Conservation (phyloP, 208 protist species). For the Crithidia thermophila region DNA sequence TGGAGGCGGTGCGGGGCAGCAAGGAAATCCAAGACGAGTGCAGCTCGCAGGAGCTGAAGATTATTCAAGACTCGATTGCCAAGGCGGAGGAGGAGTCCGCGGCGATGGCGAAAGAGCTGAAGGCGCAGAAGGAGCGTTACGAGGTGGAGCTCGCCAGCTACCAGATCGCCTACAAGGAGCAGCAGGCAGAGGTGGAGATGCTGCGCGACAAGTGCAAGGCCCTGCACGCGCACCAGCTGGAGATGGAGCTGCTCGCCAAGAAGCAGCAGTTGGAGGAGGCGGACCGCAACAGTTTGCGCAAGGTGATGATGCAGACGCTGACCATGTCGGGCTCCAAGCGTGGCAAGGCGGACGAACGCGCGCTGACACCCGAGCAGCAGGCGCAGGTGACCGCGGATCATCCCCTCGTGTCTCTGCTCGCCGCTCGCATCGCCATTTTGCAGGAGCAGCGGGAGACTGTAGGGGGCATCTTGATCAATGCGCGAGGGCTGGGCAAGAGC, state of each 20-base stretch:
- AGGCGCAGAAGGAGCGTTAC: slow-evolving; percentile 36
- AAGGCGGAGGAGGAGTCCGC: slow-evolving; percentile 26
- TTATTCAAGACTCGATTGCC: slow-evolving; percentile 42
- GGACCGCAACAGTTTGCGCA: slow-evolving; percentile 38
- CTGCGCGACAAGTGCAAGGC: slow-evolving; percentile 28
- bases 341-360: slow-evolving; percentile 15
- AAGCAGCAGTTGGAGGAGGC: slow-evolving; percentile 53
- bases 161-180: slow-evolving; percentile 78
- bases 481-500: slow-evolving; percentile 17
- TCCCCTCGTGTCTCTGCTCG: slow-evolving; percentile 34
- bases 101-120: slow-evolving; percentile 30
- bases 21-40: slow-evolving; percentile 33
- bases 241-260: slow-evolving; percentile 54
- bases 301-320: slow-evolving; percentile 19
- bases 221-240: slow-evolving; percentile 33
- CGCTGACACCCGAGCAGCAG: slow-evolving; percentile 25
- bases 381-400: slow-evolving; percentile 40
- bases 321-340: slow-evolving; percentile 15
- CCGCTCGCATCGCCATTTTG: slow-evolving; percentile 47
- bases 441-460: slow-evolving; percentile 42
- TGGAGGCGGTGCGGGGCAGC: slow-evolving; percentile 17
- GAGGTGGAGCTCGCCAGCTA: slow-evolving; percentile 73
- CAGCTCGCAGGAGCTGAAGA: slow-evolving; percentile 32
- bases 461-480: slow-evolving; percentile 31
- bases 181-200: slow-evolving; percentile 61